Base-by-base conservation (phyloP, 2,329 filamentous ascomycete species). In the Helicocarpus griseus region DNA sequence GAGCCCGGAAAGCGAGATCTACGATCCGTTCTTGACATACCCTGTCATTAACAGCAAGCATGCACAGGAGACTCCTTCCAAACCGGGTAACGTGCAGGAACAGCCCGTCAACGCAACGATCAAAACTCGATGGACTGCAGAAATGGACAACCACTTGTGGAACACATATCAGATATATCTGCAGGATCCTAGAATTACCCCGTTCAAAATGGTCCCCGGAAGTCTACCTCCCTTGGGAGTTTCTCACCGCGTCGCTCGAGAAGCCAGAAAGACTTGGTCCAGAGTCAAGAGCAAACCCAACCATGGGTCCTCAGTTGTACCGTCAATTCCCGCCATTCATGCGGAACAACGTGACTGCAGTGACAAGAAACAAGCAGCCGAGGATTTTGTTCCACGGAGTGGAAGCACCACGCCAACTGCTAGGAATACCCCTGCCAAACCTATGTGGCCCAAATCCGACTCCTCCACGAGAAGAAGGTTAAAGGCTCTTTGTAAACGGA, bases 141-240 rank as follows among this genome's bases (percentile, higher is more conserved):
- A 81, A 48, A 83, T 83, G 80, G 81, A 85, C 61, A 75, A 78
- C 51, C 81, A 85, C 60, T 66, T 85, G 29, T 83, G 81, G 81
- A 77, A 80, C 61, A 81, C 79, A 7, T 85, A 83, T 65, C 78
- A 82, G 68, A 72, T 75, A 49, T 83, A 83, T 62, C 69, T 84
- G n/a, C 78, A 81, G 55, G 80, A 84, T 63, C 81, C 81, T 19
- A 80, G 77, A 3, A 75, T 83, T 45, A 85, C 81, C 1, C 81
- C 81, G 0, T 84, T 84, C 72, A 84, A 84, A 61, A 81, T 80
- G 68, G 73, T 83, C 1, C 81, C 81, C 2, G 81, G 81, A 46
- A 80, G 77, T 40, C 73, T 78, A 31, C 81, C 81, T 35, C 81
- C 81, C 9, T 74, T 83, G 48, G 81, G 81, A 17, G 79, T 84